Conservation (phyloP, 768 basidiomycete genomes). For the Suillus weaverae region DNA sequence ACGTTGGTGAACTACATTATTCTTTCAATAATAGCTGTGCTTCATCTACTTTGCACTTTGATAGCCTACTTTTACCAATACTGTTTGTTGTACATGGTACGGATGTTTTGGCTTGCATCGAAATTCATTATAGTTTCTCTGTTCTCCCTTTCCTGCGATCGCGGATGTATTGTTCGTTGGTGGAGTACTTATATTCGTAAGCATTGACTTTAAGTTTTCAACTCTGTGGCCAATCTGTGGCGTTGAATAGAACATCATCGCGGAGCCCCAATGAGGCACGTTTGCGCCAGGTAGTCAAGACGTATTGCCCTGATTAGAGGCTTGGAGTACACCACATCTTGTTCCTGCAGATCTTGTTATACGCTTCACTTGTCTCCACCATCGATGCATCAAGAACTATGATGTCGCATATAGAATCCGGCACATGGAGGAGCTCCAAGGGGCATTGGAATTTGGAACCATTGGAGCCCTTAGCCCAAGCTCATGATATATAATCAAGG, state of each 20-base stretch:
- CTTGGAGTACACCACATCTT: conserved; percentile 27
- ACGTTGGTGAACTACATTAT: conserved; percentile 25
- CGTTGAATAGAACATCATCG: neutral
- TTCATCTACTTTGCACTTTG: conserved; percentile 35
- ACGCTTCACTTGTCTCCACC: conserved; percentile 61
- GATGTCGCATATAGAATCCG: conserved; percentile 51
- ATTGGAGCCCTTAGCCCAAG: conserved; percentile 60
- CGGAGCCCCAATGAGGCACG: conserved; percentile 5
- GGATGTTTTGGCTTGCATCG: conserved; percentile 30
- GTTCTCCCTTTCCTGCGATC: neutral
- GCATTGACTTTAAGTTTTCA: neutral
- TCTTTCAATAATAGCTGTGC: conserved; percentile 33
- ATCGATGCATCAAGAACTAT: conserved; percentile 30
- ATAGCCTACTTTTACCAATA: conserved; percentile 28
- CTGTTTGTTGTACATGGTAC: conserved; percentile 7
- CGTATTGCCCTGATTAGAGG: conserved; percentile 19
- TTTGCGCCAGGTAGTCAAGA: conserved; percentile 53
- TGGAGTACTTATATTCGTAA: neutral
- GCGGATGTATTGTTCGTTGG: neutral
- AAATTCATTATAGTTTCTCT: conserved; percentile 10
- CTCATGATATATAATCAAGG: conserved; percentile 33
- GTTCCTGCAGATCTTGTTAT: conserved; percentile 67
- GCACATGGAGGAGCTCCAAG: conserved; percentile 55
- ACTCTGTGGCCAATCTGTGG: neutral
- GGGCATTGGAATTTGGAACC: conserved; percentile 27